Conservation (phyloP, 495 filamentous ascomycete genomes). For the Aspergillus homomorphus region DNA sequence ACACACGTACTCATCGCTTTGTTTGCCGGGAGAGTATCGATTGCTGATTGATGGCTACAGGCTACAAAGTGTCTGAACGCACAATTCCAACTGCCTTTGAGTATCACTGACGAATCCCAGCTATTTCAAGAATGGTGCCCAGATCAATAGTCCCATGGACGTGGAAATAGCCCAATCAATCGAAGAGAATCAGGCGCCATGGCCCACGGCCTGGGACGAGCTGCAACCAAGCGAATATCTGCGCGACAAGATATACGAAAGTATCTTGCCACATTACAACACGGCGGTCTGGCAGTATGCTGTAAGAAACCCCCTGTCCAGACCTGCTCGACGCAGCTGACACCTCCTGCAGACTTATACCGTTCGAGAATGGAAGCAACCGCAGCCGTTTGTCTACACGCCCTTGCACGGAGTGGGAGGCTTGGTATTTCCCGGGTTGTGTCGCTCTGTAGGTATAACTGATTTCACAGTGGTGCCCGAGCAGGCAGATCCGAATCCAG, state of each 20-base stretch:
- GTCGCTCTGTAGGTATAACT: slow-evolving; percentile 43
- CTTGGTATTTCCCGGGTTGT: slow-evolving; percentile 43
- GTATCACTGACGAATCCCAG: slow-evolving; percentile 24
- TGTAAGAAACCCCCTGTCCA: slow-evolving; percentile 22
- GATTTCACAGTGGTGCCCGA: slow-evolving; percentile 45
- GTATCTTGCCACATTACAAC: slow-evolving; percentile 44
- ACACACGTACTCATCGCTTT: background rate
- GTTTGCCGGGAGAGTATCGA: background rate
- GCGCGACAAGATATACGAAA: slow-evolving; percentile 38
- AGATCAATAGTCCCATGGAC: slow-evolving; percentile 67
- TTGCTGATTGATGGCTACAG: slow-evolving; percentile 20
- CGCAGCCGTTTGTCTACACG: slow-evolving; percentile 59
- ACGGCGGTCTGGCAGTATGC: slow-evolving; percentile 38
- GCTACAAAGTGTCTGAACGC: slow-evolving; percentile 62
- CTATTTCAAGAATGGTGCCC: slow-evolving; percentile 66
- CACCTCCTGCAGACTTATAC: slow-evolving; percentile 32
- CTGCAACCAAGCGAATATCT: slow-evolving; percentile 41
- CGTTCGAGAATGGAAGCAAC: slow-evolving; percentile 26
- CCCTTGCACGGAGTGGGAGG: slow-evolving; percentile 68
- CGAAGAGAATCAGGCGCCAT: slow-evolving; percentile 53
- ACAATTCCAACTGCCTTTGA: slow-evolving; percentile 4
- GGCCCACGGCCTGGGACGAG: slow-evolving; percentile 48
- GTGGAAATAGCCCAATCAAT: slow-evolving; percentile 60
- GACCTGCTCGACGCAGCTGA: slow-evolving; percentile 12
- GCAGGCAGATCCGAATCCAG: slow-evolving; percentile 59